Conservation (phyloP, 768 basidiomycete genomes). For the Tubosaeta sp. region DNA sequence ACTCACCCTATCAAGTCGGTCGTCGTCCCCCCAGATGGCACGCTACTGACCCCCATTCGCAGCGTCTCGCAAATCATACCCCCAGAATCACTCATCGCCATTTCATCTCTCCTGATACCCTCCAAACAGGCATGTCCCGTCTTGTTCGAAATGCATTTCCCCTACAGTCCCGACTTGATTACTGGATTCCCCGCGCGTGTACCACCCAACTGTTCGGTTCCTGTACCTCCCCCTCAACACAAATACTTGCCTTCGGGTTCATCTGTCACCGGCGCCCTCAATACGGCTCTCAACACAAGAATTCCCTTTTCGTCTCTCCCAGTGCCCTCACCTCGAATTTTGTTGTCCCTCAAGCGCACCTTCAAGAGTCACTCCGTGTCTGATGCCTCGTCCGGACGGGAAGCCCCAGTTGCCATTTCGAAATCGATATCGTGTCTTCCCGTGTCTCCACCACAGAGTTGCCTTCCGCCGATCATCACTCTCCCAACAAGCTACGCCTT, state of each 20-base stretch:
- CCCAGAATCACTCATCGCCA: constrained; percentile 39
- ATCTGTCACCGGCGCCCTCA: constrained; percentile 21
- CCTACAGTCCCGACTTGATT: constrained; percentile 31
- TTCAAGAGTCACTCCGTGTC: constrained; percentile 2
- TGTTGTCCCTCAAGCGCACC: constrained; percentile 22
- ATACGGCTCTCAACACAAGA: constrained; percentile 18
- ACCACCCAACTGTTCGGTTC: no score
- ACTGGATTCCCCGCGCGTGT: constrained; percentile 21
- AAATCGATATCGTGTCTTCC: constrained; percentile 1
- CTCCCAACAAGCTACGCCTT: constrained; percentile 11
- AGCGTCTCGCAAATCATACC: constrained; percentile 60
- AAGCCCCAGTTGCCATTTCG: background rate
- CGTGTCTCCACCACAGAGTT: background rate
- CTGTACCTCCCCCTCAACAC: constrained; percentile 13
- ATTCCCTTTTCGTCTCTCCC: constrained; percentile 15
- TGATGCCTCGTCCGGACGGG: background rate
- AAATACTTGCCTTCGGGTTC: constrained; percentile 7
- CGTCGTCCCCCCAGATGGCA: background rate
- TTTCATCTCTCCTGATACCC: constrained; percentile 35
- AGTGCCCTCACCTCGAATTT: constrained; percentile 14
- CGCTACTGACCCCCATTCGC: constrained; percentile 3
- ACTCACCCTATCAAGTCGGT: constrained; percentile 82
- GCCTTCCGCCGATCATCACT: constrained; percentile 9
- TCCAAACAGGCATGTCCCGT: constrained; percentile 21
- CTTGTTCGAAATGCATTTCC: constrained; percentile 34